Base-by-base conservation (phyloP, 2,329 filamentous ascomycete genomes). In the Trematosphaeria pertusa region DNA sequence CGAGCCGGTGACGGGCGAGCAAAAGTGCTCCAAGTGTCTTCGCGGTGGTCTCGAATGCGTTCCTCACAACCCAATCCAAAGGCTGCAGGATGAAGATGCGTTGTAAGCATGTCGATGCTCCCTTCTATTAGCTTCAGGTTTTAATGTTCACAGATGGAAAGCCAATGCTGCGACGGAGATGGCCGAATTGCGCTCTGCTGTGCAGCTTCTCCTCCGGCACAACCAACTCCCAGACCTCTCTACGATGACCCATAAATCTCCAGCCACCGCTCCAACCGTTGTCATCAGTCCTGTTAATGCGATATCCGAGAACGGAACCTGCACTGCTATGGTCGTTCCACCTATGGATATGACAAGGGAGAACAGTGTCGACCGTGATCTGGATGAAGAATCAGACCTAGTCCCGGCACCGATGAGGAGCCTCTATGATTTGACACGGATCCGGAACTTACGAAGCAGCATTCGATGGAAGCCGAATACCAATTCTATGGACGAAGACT, bases 11-110 rank as follows among this genome's bases (percentile, higher is more conserved):
- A 54, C 58, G 21, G 64, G 64, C 34, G 58, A 68, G 39, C 48
- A 58, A 6, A 69, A 68, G 40, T 69, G 67, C 43, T 62, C 62
- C 10, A 69, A 69, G 48, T 70, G 65, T 44, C 48, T 68, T 40
- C 61, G 67, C 34, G 60, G 63, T 34, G 60, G 92, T 73, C 89
- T 89, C 52, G 95, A 94, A 71, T 99, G 94, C 72, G 86, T 91
- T 30, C 81, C 97, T 40, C 84, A 85, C 55, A 70, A 69, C 42
- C 55, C 65, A 37, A 61, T 65, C 37, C 65, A 70, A 40, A 62
- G 58, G 21, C 57, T 69, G 30, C 46, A 64, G 22, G 64, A 69
- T 19, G 67, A 69, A 50, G 67, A 70, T 43, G 59, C 59, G 14
- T 48, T 61, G 65, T 70, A 50, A 55, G 59, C 17, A 11, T n/a